Base-by-base conservation (phyloP, 1,284 basidiomycete species). In the Heterobasidion irregulare region DNA sequence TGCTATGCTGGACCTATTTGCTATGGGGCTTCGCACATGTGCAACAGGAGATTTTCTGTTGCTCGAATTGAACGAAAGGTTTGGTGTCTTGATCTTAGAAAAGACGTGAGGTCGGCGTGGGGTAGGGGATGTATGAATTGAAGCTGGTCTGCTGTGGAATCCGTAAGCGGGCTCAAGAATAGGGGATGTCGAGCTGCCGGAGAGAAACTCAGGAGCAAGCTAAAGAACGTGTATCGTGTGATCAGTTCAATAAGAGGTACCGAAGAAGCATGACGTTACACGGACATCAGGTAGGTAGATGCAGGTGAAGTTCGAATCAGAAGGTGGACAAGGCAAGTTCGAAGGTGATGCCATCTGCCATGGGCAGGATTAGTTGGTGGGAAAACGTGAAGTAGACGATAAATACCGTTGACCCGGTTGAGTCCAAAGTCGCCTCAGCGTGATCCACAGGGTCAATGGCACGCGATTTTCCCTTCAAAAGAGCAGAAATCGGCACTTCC, bases 251-350 rank as follows among this genome's bases (percentile, higher is more conserved):
- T 6, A 44, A 26, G 8, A 43, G 18, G 16, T 46, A 9, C 3
- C 2, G 46, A 10, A 16, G 33, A 13, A 7, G 12, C 8, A 15
- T 26, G 26, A 26, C 6, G 6, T 26, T 26, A 47, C 12, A 43
- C 56, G 19, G 36, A 55, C 59, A 47, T 61, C 55, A 2, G 59
- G 60, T 3, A 58, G 55, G 47, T 61, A 61, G 53, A 61, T 58
- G 46, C 57, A 61, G 6, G 43, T 18, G 43, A 61, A n/a, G 47
- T 57, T 61, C 18, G 53, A 50, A 19, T 61, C 53, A 12, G 59
- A 58, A 6, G 56, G 46, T 26, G 26, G 26, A 26, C 26, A 16
- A 54, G 46, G 19, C 2, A 41, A 26, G 26, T 26, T 51, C 32
- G 7, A 43, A 19, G 1, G 33, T 9, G 12, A 8, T n/a, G 38